Base-by-base conservation (phyloP, 1,139 yeast species). In the Taphrina flavorubra region DNA sequence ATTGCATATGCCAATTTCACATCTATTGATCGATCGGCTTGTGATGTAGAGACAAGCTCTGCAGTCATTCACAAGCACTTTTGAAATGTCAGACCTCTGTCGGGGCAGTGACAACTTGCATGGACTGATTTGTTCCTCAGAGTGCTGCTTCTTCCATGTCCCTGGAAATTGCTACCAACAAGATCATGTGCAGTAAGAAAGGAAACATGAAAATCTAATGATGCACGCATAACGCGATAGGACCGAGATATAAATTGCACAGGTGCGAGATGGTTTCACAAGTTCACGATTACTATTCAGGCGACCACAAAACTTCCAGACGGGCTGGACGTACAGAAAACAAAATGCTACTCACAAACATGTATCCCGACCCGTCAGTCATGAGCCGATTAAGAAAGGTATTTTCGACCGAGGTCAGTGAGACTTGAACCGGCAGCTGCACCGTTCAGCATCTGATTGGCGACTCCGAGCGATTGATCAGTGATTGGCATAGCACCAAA, bases 401-500 rank as follows among this genome's bases (percentile, higher is more conserved):
- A 65, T 53, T 46, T 31, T 3, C 20, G 57, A n/a, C 68, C 68
- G 51, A 65, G 60, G 20, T 46, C 40, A 14, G 68, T 55, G 14
- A 65, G 42, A n/a, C 37, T 57, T 16, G 63, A 57, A 11, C 68
- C 68, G n/a, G 67, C 61, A 14, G 61, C 18, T 14, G 59, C 59
- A 20, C 67, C 67, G 13, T 34, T 63, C 31, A 65, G n/a, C 58
- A 65, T 34, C 51, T 49, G 51, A 20, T 49, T 57, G 18, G 53
- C 68, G 20, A 47, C 36, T 13, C 68, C 68, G 44, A 65, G 58
- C 20, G 42, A 44, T 20, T 36, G 39, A 20, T 63, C 67, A 36
- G 42, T 57, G 60, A 57, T 57, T 44, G 56, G 63, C 55, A 57
- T 57, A 18, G 69, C 69, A 34, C 51, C 64, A 37, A 65, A 65